Evolutionary conservation across 2,329 filamentous ascomycete genomes (phyloP).

Genomic region (Dactylonectria macrodidyma): DNA sequence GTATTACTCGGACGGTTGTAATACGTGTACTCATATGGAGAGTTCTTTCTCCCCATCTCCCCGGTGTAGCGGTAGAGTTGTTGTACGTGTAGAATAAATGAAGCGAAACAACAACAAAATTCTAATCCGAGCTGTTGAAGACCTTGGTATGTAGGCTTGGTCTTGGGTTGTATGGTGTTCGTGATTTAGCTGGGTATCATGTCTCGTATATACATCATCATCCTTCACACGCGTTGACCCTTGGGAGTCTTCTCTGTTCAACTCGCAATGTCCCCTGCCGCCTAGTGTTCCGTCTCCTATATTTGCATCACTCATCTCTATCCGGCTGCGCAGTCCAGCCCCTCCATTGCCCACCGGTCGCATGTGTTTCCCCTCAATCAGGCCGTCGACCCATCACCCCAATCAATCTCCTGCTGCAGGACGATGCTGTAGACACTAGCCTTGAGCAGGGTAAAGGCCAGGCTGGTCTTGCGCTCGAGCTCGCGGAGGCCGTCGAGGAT

Average conservation of each 20-base stretch:
- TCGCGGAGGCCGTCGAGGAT: conserved; percentile 90
- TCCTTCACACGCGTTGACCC: neutral
- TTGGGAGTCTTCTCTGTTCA: neutral
- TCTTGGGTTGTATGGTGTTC: neutral
- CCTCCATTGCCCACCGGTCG: no score
- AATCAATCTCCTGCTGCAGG: conserved; percentile 94
- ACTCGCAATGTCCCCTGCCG: neutral
- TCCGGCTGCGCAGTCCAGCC: neutral
- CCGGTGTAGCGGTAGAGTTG: conserved; percentile 27
- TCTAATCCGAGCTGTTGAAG: conserved; percentile 2
- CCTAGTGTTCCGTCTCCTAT: neutral
- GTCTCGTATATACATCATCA: conserved; percentile 25
- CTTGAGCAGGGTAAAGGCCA: conserved; percentile 96
- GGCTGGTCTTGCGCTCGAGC: conserved; percentile 92
- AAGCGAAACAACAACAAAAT: conserved; percentile 21
- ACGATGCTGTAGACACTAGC: conserved; percentile 99
- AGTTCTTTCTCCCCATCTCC: conserved; percentile 30
- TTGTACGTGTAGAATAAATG: conserved; percentile 33
- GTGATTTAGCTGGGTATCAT: conserved; percentile 37
- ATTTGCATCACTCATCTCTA: neutral
- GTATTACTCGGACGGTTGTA: conserved; percentile 41
- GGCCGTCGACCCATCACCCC: conserved; percentile 67
- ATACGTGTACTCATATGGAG: conserved; percentile 45
- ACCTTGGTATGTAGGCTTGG: neutral
- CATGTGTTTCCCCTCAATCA: conserved; percentile 45